Percentiles rank a stretch among this genome's conserved stretches.
These are phyloP conservation scores for Protomyces arabidopsidicola DNA, from an alignment of 1,139 yeast species.

Conservation along the genomic window DNA sequence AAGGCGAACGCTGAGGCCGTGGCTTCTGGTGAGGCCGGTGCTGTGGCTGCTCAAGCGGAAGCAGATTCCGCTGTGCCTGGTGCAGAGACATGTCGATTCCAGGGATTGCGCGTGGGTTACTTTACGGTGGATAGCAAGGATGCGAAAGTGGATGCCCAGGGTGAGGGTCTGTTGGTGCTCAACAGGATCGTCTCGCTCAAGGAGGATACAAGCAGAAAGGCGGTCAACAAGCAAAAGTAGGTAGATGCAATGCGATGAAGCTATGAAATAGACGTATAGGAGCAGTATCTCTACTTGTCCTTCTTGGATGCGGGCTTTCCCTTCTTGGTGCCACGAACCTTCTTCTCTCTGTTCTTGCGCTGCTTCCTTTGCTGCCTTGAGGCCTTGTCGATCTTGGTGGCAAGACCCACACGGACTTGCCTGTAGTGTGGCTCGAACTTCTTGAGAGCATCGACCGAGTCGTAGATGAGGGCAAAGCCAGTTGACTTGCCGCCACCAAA, in stretches of 20 bases:
- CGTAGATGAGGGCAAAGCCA: constrained; percentile 98
- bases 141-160: constrained; percentile 33
- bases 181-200: constrained; percentile 88
- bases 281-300: constrained; percentile 15
- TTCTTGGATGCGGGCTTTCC: constrained; percentile 25
- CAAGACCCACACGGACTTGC: constrained; percentile 98
- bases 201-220: constrained; percentile 45
- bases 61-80: constrained; percentile 55
- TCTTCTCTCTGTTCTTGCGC: constrained; percentile 82
- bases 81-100: constrained; percentile 89
- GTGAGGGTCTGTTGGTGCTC: constrained; percentile 54
- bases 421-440: constrained; percentile 99
- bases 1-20: constrained; percentile 55
- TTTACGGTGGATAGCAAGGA: constrained; percentile 87
- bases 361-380: constrained; percentile 99
- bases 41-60: constrained; percentile 47
- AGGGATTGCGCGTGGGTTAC: constrained; percentile 94
- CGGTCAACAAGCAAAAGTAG: not conserved
- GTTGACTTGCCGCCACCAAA: constrained; percentile 99
- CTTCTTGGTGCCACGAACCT: constrained; percentile 28
- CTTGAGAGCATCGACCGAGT: constrained; percentile 96
- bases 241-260: not conserved
- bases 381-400: constrained; percentile 78
- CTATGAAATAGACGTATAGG: not conserved
- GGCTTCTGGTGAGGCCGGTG: constrained; percentile 50